phyloP scores from a whole-genome alignment of 2,329 filamentous ascomycete genomes.

The Volutella citrinella region DNA sequence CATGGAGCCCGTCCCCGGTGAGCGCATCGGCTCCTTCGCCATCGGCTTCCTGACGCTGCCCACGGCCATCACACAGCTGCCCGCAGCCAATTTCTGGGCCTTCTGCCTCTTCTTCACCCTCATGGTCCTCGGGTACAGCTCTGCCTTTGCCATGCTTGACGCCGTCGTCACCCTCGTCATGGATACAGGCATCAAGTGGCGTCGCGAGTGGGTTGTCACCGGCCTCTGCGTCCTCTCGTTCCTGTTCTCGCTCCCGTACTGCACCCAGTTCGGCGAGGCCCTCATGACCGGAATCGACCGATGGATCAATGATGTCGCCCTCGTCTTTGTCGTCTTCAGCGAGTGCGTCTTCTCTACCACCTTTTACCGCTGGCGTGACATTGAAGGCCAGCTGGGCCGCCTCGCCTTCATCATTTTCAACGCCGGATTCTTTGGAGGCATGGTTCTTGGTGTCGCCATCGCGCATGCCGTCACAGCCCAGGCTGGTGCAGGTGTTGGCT shows the following conservation, averaged over 20 bases:
- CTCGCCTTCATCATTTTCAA: conserved; percentile 45
- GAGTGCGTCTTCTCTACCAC: conserved; percentile 51
- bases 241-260: conserved; percentile 53
- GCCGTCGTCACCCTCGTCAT: conserved; percentile 51
- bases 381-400: conserved; percentile 42
- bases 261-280: conserved; percentile 56
- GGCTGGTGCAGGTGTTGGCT: conserved; percentile 49
- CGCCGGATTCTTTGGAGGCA: conserved; percentile 50
- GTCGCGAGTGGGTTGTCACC: conserved; percentile 47
- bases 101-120: conserved; percentile 57
- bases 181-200: conserved; percentile 41
- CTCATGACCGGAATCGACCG: conserved; percentile 52
- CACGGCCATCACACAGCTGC: conserved; percentile 54
- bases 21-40: conserved; percentile 50
- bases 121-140: conserved; percentile 55
- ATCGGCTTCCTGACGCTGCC: conserved; percentile 59
- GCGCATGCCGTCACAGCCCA: conserved; percentile 43
- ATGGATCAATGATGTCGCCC: conserved; percentile 53
- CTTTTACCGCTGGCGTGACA: conserved; percentile 49
- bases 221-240: conserved; percentile 47
- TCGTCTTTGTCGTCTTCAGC: conserved; percentile 54
- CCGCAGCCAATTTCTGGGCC: conserved; percentile 56
- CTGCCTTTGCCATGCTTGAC: conserved; percentile 58
- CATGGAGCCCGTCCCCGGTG: conserved; percentile 33
- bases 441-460: conserved; percentile 48